phyloP scores from a whole-genome alignment of 441 rosid species.

The Erodium moschatum region DNA sequence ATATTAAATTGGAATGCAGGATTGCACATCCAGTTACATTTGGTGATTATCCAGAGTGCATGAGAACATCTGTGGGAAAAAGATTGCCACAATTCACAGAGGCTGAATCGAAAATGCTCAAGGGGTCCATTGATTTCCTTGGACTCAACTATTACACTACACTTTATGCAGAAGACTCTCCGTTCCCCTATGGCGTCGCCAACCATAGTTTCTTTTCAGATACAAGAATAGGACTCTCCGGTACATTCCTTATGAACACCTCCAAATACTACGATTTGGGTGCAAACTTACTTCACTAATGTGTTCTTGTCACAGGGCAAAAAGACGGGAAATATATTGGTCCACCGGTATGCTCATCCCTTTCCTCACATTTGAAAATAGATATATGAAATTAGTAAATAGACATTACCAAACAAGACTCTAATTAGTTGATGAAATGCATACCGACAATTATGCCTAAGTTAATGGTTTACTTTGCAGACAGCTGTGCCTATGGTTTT shows the following conservation, averaged over 20 bases:
- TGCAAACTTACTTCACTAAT: too few relatives aligned
- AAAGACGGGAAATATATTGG: slow-evolving; percentile 33
- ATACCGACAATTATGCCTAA: background rate
- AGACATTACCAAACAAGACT: background rate
- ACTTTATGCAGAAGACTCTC: slow-evolving; percentile 7
- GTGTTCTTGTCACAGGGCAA: slow-evolving; percentile 21
- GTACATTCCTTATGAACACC: background rate
- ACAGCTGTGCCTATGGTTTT: slow-evolving; percentile 33
- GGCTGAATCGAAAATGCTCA: slow-evolving; percentile 14
- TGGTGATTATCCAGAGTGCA: slow-evolving; percentile 16
- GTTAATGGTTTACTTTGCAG: slow-evolving; percentile 19
- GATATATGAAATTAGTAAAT: too few relatives aligned
- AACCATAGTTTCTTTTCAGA: slow-evolving; percentile 11
- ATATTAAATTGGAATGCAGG: background rate
- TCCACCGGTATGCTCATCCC: slow-evolving; percentile 18
- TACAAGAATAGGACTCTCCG: background rate
- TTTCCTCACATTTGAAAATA: background rate
- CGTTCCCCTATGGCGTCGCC: background rate
- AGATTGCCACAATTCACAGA: slow-evolving; percentile 14
- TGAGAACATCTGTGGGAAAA: slow-evolving; percentile 10
- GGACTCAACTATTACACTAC: slow-evolving; percentile 14
- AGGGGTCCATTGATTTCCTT: slow-evolving; percentile 17
- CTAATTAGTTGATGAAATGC: background rate
- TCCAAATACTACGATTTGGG: too few relatives aligned
- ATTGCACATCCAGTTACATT: slow-evolving; percentile 16